Percentiles rank a stretch among this genome's conserved stretches.
These are phyloP conservation scores for Oehlia diaphana DNA, from an alignment of 192 early-diverging fungal species.

Conservation along the genomic window DNA sequence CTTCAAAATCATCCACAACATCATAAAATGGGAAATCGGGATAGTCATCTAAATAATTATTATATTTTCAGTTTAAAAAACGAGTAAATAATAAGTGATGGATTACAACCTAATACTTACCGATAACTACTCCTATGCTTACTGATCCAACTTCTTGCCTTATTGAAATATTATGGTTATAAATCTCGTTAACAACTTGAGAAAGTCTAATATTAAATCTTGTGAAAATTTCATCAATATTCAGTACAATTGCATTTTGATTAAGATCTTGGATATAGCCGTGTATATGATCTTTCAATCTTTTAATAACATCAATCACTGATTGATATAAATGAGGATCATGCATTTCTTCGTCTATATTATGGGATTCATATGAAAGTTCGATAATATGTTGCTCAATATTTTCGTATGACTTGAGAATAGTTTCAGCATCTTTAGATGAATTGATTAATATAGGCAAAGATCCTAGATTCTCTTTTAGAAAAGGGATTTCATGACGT, in stretches of 20 bases:
- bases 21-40: conserved; percentile 31
- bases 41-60: conserved; percentile 10
- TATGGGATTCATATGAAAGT: conserved; percentile 18
- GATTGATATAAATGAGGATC: conserved; percentile 11
- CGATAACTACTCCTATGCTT: not conserved
- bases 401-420: conserved; percentile 19
- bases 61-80: not conserved
- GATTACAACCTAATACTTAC: not conserved
- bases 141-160: conserved; percentile 1
- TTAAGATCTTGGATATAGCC: conserved; percentile 5
- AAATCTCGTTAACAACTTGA: not conserved
- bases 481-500: not conserved
- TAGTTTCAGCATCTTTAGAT: conserved; percentile 11
- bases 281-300: conserved; percentile 14
- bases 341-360: conserved; percentile 15
- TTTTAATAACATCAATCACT: not conserved
- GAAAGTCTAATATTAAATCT: not conserved
- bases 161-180: not conserved
- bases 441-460: conserved; percentile 23
- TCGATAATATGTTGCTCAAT: conserved; percentile 28
- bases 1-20: conserved; percentile 27
- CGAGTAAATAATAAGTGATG: not conserved
- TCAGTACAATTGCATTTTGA: not conserved
- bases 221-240: conserved; percentile 12
- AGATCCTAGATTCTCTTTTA: not conserved